Percentiles rank a stretch among this genome's conserved stretches.
Conservation (phyloP, 1,284 basidiomycete genomes). For the Abortiporus biennis region DNA sequence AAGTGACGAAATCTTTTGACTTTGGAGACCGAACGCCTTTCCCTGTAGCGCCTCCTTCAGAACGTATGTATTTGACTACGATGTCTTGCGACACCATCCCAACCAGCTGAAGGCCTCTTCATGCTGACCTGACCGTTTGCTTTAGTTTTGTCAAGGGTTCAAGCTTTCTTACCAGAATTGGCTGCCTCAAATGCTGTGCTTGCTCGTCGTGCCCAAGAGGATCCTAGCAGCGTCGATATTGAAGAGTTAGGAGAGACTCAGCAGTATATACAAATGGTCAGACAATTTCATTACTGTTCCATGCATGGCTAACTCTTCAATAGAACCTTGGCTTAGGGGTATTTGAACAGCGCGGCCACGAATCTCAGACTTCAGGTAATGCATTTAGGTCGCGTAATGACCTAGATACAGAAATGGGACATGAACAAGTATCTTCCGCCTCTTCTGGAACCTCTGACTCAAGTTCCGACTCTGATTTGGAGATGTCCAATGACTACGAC, state of each 20-base stretch:
- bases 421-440: constrained; percentile 11
- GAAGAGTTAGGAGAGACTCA: constrained; percentile 46
- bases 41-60: constrained; percentile 20
- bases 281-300: constrained; percentile 14
- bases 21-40: constrained; percentile 24
- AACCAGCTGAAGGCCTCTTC: constrained; percentile 2
- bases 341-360: constrained; percentile 37
- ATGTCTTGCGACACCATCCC: not conserved
- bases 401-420: constrained; percentile 16
- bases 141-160: constrained; percentile 53
- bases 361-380: constrained; percentile 8
- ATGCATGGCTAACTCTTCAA: not conserved
- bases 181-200: constrained; percentile 56
- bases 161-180: constrained; percentile 57
- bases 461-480: constrained; percentile 15
- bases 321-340: constrained; percentile 63
- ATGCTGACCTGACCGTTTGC: constrained; percentile 1
- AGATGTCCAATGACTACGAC: constrained; percentile 11
- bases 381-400: constrained; percentile 13
- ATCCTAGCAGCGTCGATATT: constrained; percentile 56
- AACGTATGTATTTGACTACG: constrained; percentile 23
- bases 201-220: constrained; percentile 31
- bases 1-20: constrained; percentile 16
- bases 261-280: constrained; percentile 62
- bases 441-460: constrained; percentile 12